Conservation (phyloP, 495 filamentous ascomycete species). For the Daldinia concentrica region DNA sequence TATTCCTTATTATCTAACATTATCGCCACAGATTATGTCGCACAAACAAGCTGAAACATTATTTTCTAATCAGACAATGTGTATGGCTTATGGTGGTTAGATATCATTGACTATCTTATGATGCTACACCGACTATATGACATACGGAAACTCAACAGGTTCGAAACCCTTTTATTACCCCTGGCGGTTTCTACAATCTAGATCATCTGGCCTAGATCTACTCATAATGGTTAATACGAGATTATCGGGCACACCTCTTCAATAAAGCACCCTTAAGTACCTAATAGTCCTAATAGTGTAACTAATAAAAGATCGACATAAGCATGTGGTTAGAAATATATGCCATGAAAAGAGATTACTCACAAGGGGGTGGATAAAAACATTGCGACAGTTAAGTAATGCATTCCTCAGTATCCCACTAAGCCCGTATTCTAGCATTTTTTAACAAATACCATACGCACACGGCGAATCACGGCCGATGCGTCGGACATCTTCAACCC, state of each 20-base stretch:
- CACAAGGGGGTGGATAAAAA: background rate
- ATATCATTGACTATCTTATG: background rate
- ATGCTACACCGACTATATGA: background rate
- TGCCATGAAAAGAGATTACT: background rate
- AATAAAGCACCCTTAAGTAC: background rate
- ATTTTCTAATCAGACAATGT: background rate
- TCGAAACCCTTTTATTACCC: background rate
- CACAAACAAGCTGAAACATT: background rate
- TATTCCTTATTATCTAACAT: background rate
- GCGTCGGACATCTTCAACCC: background rate
- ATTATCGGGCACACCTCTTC: background rate
- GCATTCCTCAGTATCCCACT: background rate
- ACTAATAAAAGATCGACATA: no score
- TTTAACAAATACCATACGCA: background rate
- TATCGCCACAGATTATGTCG: background rate
- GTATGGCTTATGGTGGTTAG: slow-evolving; percentile 8
- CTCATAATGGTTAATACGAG: background rate
- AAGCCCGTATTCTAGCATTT: background rate
- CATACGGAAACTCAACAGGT: background rate
- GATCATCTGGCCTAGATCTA: background rate
- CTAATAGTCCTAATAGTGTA: background rate
- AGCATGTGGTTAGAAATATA: background rate
- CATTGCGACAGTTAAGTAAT: background rate
- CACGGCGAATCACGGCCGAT: background rate
- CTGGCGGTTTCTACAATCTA: background rate